Evolutionary conservation across 2,329 filamentous ascomycete genomes (phyloP), one percentile per base, ranked within the genome.

Genomic region (Phaeosphaeria sp.): DNA sequence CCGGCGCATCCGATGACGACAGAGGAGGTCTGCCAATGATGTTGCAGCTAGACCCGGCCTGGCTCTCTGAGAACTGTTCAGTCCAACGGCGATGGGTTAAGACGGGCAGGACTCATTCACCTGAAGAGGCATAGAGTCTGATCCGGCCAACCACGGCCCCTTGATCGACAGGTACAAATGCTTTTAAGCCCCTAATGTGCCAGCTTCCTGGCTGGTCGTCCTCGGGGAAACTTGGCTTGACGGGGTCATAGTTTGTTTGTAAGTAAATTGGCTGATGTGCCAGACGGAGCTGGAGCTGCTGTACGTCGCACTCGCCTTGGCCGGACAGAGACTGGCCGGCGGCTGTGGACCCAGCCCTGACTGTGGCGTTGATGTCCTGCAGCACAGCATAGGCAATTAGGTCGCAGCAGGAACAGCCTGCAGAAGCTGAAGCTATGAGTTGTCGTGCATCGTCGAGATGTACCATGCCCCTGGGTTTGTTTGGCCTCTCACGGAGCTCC

Each of bases 1-100:
- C 58, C 49, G 68, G 67, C 39, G 64, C 70, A 50, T 66, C 63
- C 54, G 68, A 69, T 23, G 67, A 56, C 46, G 60, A 51, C 44
- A 66, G 50, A 17, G 59, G 21, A 36, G 60, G 59, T n/a, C 59
- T 54, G 48, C 59, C 64, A 48, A 63, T 56, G 18, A 67, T 51
- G 30, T 66, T 59, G 54, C 66, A 63, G 60, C 63, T 67, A 49
- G 57, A 27, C 25, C 59, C 64, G 30, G 59, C 64, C 48, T 60
- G 55, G 50, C 60, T 68, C 30, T 60, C 63, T 68, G 33, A 13
- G 55, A 27, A 39, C 44, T 47, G 17, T 54, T 65, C 54, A 63
- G 66, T 62, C 60, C 54, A 63, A 47, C 52, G 59, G 46, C 41
- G 21, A 43, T 43, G 30, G 48, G 27, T 47, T 47, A 18, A 42